Conservation (phyloP, 768 basidiomycete species). For the Roridomyces roridus region DNA sequence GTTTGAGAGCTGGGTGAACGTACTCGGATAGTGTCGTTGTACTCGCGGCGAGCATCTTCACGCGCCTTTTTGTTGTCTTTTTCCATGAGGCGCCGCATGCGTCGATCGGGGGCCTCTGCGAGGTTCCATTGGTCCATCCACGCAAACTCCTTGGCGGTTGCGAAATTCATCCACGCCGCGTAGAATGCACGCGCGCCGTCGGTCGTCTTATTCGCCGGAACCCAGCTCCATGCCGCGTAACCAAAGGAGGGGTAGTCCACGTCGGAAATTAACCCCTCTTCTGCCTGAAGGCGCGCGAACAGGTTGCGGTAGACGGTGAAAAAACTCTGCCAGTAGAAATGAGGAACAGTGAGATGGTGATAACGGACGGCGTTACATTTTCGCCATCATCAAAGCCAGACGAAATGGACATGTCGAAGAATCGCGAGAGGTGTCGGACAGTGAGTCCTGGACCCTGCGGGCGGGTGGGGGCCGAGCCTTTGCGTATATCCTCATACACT, state of each 20-base stretch:
- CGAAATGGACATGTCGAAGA: constrained; percentile 81
- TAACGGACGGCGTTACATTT: constrained; percentile 44
- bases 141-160: constrained; percentile 84
- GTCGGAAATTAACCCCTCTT: constrained; percentile 65
- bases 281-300: constrained; percentile 81
- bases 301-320: constrained; percentile 89
- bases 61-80: constrained; percentile 93
- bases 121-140: constrained; percentile 90
- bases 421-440: constrained; percentile 79
- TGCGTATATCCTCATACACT: constrained; percentile 85
- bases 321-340: constrained; percentile 72
- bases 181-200: constrained; percentile 80
- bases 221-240: constrained; percentile 76
- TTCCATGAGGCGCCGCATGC: constrained; percentile 89
- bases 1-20: constrained; percentile 30
- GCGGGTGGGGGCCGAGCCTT: constrained; percentile 63
- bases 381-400: constrained; percentile 65
- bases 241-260: constrained; percentile 85
- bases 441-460: constrained; percentile 78
- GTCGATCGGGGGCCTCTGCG: constrained; percentile 85
- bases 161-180: constrained; percentile 84
- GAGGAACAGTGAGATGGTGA: constrained; percentile 1
- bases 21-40: constrained; percentile 90
- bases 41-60: constrained; percentile 87
- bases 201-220: constrained; percentile 51